These are phyloP conservation scores for Lolium rigidum DNA, from an alignment of 176 grass and related monocot species.

Conservation along the genomic window DNA sequence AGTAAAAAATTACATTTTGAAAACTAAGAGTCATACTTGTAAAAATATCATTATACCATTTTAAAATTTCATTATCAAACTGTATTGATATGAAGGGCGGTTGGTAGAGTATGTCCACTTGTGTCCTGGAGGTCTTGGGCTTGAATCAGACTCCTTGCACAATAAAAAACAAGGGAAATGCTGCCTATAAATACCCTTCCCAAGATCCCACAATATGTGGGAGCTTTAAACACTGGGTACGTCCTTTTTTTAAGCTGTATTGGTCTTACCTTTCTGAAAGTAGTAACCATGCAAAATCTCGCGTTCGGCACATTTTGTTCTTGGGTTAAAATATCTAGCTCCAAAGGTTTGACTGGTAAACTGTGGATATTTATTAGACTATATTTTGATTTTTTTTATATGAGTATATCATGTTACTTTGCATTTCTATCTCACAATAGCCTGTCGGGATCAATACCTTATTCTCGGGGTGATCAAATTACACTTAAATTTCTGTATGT, in stretches of 20 bases:
- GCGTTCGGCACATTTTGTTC: not conserved
- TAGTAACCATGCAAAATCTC: not conserved
- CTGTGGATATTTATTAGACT: not conserved
- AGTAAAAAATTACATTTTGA: not conserved
- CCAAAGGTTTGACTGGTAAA: not conserved
- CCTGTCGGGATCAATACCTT: slow-evolving; percentile 43
- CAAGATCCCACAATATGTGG: no score
- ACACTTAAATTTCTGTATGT: not conserved
- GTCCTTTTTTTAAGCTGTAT: not conserved
- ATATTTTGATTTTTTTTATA: not conserved
- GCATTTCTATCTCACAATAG: slow-evolving; percentile 44
- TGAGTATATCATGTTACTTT: not conserved
- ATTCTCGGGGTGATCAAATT: slow-evolving; percentile 1
- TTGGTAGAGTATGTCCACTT: no score
- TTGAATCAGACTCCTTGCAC: no score
- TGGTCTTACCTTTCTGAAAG: not conserved
- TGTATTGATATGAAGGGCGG: not conserved
- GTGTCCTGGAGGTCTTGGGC: no score
- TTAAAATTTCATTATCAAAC: no score
- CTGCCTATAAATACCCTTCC: no score
- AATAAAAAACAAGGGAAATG: no score
- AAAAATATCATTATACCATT: no score
- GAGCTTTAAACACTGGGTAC: no score
- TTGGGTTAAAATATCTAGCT: not conserved
- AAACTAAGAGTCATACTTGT: not conserved